A percentile compares a stretch with the other conserved stretches of the same genome.
These are phyloP conservation scores for Pseudevernia furfuracea DNA, from an alignment of 495 filamentous ascomycete genomes.

Conservation along the genomic window DNA sequence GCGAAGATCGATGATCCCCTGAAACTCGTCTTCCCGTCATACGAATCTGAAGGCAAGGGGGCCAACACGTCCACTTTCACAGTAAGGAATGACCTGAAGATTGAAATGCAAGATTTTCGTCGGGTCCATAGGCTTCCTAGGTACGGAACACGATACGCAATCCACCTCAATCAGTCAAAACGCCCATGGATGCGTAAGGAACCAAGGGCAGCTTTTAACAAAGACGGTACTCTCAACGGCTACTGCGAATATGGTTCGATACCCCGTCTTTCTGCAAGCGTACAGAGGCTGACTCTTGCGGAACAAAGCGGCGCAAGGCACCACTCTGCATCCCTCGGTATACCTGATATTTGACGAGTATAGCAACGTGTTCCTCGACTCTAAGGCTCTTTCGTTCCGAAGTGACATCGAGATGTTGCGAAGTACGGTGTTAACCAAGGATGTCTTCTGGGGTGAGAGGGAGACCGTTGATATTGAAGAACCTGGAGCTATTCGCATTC, in stretches of 20 bases:
- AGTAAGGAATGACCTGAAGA: conserved; percentile 25
- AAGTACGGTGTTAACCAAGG: conserved; percentile 1
- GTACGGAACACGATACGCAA: conserved; percentile 12
- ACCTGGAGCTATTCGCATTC: conserved; percentile 29
- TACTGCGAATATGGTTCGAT: neutral
- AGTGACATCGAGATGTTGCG: conserved; percentile 1
- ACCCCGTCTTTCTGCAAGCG: neutral
- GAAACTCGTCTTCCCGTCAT: conserved; percentile 8
- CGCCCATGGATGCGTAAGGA: conserved; percentile 5
- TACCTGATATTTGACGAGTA: conserved; percentile 30
- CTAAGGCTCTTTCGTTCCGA: conserved; percentile 3
- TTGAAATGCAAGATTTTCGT: conserved; percentile 28
- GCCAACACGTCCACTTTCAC: conserved; percentile 13
- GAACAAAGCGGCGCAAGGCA: conserved; percentile 27
- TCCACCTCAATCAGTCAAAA: conserved; percentile 6
- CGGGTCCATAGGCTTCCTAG: conserved; percentile 12
- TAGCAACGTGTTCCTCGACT: conserved; percentile 13
- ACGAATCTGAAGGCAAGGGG: conserved; percentile 6
- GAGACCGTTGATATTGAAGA: conserved; percentile 21
- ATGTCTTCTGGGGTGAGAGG: conserved; percentile 20
- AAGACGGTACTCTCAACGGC: conserved; percentile 20
- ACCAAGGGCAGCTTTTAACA: conserved; percentile 15
- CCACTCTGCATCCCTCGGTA: conserved; percentile 33
- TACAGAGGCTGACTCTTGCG: neutral
- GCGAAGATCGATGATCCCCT: conserved; percentile 20